Base-by-base conservation (phyloP, 352 stramenopile species). In the Phytophthora sp. region DNA sequence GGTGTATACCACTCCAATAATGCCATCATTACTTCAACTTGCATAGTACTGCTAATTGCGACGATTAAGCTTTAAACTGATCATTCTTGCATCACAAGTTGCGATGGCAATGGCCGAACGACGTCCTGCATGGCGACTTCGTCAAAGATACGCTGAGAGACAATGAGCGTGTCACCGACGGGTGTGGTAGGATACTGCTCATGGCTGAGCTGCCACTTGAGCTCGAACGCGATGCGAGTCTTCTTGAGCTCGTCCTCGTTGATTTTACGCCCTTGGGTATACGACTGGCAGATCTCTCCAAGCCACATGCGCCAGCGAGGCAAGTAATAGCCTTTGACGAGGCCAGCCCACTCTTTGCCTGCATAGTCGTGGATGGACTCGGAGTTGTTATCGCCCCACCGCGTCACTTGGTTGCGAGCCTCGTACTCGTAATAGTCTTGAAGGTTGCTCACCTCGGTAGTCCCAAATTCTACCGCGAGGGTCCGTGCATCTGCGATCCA, bases 361-460 rank as follows among this genome's bases (percentile, higher is more conserved):
- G 85, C 85, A 52, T 93, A 93, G 60, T 93, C 85, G 47, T 89
- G 80, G 30, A 93, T 74, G 16, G 79, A 63, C 42, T 93, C 82
- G 39, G 73, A 71, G 69, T 93, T 93, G 67, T 89, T 70, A 67
- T 93, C 85, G 8, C 85, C 85, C 85, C 85, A 93, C 2, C 85
- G 81, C 4, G 85, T 93, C 49, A 93, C 77, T 66, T 91, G 83
- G 60, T 93, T 93, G 21, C 85, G 82, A n/a, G 85, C 85, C 66
- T 93, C 81, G 61, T 91, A 93, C 63, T 93, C 85, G 59, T 86
- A 89, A 63, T 91, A 93, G 16, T 76, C 61, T 35, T 80, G 66
- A 16, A 89, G 63, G 0, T 63, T 51, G 13, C 3, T 33, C 16
- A 24, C 20, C 1, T 60, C 49, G 3, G 38, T 26, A 36, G 74